phyloP scores from a whole-genome alignment of 768 basidiomycete species.

The Termitomyces sp. region DNA sequence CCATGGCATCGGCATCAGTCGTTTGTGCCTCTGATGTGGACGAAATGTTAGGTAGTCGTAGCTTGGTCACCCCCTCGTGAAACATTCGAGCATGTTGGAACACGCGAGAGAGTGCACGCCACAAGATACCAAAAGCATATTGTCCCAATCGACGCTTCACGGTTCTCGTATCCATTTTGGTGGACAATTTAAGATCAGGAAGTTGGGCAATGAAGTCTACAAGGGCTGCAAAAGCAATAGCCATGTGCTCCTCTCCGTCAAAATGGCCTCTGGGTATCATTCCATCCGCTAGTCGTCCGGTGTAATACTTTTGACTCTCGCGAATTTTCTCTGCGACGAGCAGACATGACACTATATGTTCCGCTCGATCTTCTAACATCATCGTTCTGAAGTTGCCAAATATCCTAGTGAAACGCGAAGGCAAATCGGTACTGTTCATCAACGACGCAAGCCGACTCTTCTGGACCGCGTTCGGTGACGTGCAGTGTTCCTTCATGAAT shows the following conservation, averaged over 20 bases:
- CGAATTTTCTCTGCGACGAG: not conserved
- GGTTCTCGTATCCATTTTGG: not conserved
- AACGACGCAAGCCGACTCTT: not conserved
- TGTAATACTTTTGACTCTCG: not conserved
- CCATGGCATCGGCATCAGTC: not conserved
- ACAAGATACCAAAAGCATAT: not conserved
- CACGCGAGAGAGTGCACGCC: not conserved
- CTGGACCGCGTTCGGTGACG: not conserved
- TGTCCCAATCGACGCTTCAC: not conserved
- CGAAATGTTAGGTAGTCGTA: not conserved
- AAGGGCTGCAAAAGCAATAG: not conserved
- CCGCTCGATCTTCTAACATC: not conserved
- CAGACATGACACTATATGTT: not conserved
- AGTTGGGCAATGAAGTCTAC: not conserved
- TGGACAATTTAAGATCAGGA: not conserved
- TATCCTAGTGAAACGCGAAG: not conserved
- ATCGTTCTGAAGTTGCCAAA: not conserved
- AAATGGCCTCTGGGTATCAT: not conserved
- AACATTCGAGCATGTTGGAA: not conserved
- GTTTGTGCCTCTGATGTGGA: not conserved
- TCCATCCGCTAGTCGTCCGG: not conserved
- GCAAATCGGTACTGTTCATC: not conserved
- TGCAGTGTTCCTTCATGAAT: not conserved
- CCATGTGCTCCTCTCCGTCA: not conserved
- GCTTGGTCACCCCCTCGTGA: not conserved